These are phyloP conservation scores for Pythium myriotylum DNA, from an alignment of 352 stramenopile species.

Conservation along the genomic window DNA sequence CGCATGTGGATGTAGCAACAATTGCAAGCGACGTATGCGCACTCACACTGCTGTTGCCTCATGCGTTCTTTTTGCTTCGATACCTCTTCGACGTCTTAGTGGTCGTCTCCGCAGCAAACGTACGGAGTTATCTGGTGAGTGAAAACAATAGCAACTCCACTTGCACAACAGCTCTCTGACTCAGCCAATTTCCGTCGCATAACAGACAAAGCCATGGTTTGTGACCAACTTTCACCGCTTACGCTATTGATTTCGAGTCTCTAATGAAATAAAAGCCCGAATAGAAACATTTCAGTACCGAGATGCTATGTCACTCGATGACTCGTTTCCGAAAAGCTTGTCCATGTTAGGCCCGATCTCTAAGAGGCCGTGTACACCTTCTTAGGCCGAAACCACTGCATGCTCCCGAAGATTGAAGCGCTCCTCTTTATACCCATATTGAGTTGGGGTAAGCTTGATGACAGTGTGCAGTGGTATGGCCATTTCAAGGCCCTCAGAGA, in stretches of 20 bases:
- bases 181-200: not conserved
- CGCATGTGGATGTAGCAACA: constrained; percentile 26
- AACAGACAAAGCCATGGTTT: constrained; percentile 61
- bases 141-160: no score
- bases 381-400: not conserved
- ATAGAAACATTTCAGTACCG: not conserved
- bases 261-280: not conserved
- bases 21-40: constrained; percentile 40
- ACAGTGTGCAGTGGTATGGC: constrained; percentile 47
- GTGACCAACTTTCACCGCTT: constrained; percentile 66
- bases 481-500: constrained; percentile 37
- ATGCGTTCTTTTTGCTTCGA: constrained; percentile 60
- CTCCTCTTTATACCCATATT: constrained; percentile 54
- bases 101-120: constrained; percentile 40
- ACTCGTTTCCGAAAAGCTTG: no score
- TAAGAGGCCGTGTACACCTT: not conserved
- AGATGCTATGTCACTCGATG: not conserved
- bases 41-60: constrained; percentile 49
- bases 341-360: no score
- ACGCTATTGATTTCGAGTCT: constrained; percentile 36
- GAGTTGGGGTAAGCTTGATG: constrained; percentile 48
- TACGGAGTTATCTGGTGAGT: constrained; percentile 51
- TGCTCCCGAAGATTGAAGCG: constrained; percentile 38
- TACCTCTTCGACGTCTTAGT: constrained; percentile 59
- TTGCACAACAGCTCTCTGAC: no score